phyloP scores from a whole-genome alignment of 2,329 filamentous ascomycete species.

The Venturia aucupariae region DNA sequence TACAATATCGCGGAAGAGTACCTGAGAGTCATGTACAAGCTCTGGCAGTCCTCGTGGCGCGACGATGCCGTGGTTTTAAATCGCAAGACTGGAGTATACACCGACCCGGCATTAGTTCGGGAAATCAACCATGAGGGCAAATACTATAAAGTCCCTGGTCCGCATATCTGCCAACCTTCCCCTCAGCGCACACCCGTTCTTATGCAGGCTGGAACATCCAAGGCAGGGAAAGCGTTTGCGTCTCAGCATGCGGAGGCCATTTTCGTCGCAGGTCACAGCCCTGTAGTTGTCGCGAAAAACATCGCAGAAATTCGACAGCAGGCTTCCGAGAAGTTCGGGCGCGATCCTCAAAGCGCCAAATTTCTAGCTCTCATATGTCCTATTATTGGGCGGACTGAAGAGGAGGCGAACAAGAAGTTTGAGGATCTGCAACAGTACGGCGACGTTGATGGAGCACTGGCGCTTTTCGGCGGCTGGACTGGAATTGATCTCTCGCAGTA shows the following conservation, averaged over 20 bases:
- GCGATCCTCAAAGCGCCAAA: conserved; percentile 54
- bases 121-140: conserved; percentile 58
- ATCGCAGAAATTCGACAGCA: conserved; percentile 54
- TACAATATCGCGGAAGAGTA: conserved; percentile 58
- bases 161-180: conserved; percentile 56
- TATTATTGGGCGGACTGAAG: conserved; percentile 55
- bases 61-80: conserved; percentile 56
- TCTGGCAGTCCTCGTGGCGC: conserved; percentile 58
- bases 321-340: conserved; percentile 43
- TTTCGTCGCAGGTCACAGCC: conserved; percentile 58
- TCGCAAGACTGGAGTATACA: conserved; percentile 50
- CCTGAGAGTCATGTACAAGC: conserved; percentile 55
- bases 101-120: conserved; percentile 48
- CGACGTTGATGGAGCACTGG: conserved; percentile 55
- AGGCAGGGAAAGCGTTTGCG: conserved; percentile 56
- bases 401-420: conserved; percentile 57
- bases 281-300: conserved; percentile 50
- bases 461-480: conserved; percentile 67
- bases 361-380: conserved; percentile 58
- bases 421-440: conserved; percentile 53
- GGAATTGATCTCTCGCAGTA: conserved; percentile 55
- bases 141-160: conserved; percentile 51
- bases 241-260: conserved; percentile 63
- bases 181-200: conserved; percentile 61
- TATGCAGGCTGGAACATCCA: conserved; percentile 60